A percentile compares a stretch with the other conserved stretches of the same genome.
phyloP scores from a whole-genome alignment of 139 green algal genomes.

The Picochlorum costavermella region DNA sequence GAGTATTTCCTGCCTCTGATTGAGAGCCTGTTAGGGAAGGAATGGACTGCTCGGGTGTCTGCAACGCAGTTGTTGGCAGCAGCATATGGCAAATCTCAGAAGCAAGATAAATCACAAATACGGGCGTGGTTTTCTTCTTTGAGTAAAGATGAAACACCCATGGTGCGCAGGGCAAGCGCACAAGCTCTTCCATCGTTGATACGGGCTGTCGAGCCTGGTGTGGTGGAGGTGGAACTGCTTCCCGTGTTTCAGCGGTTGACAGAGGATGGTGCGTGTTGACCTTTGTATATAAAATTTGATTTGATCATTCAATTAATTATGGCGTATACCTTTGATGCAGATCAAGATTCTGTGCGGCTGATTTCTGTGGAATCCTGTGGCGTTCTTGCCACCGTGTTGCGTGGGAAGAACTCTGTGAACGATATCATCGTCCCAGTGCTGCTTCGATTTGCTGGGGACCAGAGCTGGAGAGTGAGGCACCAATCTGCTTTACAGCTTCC shows the following conservation, averaged over 20 bases:
- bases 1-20: constrained; percentile 70
- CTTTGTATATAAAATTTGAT: constrained; percentile 5
- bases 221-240: constrained; percentile 74
- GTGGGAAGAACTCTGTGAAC: constrained; percentile 51
- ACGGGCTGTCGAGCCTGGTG: constrained; percentile 61
- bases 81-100: constrained; percentile 52
- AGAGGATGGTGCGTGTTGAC: background rate
- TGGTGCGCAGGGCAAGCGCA: constrained; percentile 86
- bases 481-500: constrained; percentile 71
- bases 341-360: constrained; percentile 96
- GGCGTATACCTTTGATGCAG: constrained; percentile 17
- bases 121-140: constrained; percentile 68
- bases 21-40: constrained; percentile 78
- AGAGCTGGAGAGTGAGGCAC: constrained; percentile 97
- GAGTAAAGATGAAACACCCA: constrained; percentile 95
- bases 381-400: constrained; percentile 69
- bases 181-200: constrained; percentile 74
- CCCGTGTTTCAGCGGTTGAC: constrained; percentile 82
- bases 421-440: constrained; percentile 79
- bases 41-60: constrained; percentile 94
- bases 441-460: constrained; percentile 61
- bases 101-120: constrained; percentile 52
- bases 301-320: constrained; percentile 2
- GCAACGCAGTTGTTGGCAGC: constrained; percentile 80
- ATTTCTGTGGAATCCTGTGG: constrained; percentile 88